A percentile compares a stretch with the other conserved stretches of the same genome.
Conservation (phyloP, 352 stramenopile species). For the Pythium vanterpoolii region DNA sequence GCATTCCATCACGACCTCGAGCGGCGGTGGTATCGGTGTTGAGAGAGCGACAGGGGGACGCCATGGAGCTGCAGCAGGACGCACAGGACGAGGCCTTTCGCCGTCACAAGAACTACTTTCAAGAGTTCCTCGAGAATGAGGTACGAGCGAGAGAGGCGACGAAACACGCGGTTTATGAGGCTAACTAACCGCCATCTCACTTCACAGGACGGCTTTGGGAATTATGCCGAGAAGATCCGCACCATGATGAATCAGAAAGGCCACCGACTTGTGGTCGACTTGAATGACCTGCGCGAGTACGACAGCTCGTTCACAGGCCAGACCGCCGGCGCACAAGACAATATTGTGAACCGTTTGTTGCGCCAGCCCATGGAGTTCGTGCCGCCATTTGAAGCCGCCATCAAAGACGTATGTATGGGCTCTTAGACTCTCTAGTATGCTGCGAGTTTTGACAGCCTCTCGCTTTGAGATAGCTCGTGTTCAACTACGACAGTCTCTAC, state of each 20-base stretch:
- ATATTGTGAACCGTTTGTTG: constrained; percentile 75
- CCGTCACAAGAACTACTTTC: constrained; percentile 88
- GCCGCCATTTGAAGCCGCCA: constrained; percentile 76
- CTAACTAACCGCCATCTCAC: background rate
- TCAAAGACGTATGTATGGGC: constrained; percentile 58
- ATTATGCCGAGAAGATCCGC: constrained; percentile 78
- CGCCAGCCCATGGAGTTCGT: constrained; percentile 83
- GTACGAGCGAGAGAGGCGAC: constrained; percentile 24
- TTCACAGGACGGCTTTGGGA: constrained; percentile 59
- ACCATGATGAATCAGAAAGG: constrained; percentile 79
- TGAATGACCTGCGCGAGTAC: constrained; percentile 91
- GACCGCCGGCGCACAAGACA: constrained; percentile 53
- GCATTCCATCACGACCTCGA: background rate
- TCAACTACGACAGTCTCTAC: constrained; percentile 80
- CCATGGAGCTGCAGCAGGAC: constrained; percentile 82
- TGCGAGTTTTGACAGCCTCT: background rate
- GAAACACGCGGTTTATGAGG: background rate
- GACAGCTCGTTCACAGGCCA: constrained; percentile 78
- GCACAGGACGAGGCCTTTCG: constrained; percentile 82
- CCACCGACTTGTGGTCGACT: constrained; percentile 78
- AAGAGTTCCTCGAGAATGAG: constrained; percentile 75
- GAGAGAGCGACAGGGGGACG: background rate
- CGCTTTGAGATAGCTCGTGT: constrained; percentile 37
- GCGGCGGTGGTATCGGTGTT: background rate
- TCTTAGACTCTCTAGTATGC: background rate